Evolutionary conservation across 352 stramenopile genomes (phyloP).

Genomic region (Globisporangium apiculatum): DNA sequence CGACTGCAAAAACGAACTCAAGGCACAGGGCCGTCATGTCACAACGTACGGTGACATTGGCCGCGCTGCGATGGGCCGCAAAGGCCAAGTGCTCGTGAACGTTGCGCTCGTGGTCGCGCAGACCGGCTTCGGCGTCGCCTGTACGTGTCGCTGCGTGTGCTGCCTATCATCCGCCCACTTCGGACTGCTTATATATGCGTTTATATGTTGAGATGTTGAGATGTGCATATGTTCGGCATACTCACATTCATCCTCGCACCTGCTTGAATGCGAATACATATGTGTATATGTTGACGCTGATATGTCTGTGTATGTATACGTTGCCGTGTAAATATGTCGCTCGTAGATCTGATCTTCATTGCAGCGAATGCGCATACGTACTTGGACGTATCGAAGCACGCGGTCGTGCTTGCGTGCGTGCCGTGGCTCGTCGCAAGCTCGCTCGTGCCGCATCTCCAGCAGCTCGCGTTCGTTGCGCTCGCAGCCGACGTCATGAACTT

Average conservation of each 20-base stretch:
- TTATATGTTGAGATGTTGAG: no score
- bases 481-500: slow-evolving; percentile 74
- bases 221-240: no score
- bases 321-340: no score
- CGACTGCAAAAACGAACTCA: slow-evolving; percentile 73
- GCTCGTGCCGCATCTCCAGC: slow-evolving; percentile 60
- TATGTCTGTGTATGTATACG: no score
- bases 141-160: slow-evolving; percentile 18
- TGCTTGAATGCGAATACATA: no score
- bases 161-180: no score
- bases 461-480: slow-evolving; percentile 63
- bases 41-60: slow-evolving; percentile 86
- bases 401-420: slow-evolving; percentile 25
- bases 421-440: slow-evolving; percentile 38
- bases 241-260: no score
- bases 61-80: slow-evolving; percentile 56
- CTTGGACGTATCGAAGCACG: slow-evolving; percentile 21
- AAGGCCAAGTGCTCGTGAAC: slow-evolving; percentile 75
- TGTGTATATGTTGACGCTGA: no score
- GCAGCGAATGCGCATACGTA: slow-evolving; percentile 61
- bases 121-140: slow-evolving; percentile 86
- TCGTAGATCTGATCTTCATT: slow-evolving; percentile 76
- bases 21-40: slow-evolving; percentile 32
- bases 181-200: no score
- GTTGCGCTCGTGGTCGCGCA: slow-evolving; percentile 81